A percentile compares a stretch with the other conserved stretches of the same genome.
Conservation (phyloP, 768 basidiomycete species). For the Boletus sp. region DNA sequence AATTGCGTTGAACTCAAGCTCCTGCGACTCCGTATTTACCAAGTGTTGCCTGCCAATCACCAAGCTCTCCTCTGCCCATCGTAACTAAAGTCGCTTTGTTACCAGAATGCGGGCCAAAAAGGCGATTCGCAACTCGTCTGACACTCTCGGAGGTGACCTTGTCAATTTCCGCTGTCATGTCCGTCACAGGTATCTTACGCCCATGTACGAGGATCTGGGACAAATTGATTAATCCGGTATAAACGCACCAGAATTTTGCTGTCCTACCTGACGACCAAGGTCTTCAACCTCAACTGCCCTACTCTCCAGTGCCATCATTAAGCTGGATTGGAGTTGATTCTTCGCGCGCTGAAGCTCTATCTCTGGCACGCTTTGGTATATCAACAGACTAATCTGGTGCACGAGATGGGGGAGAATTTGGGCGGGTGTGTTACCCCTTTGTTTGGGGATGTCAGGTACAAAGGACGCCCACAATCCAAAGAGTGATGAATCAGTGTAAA, state of each 20-base stretch:
- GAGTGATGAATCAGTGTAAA: slow-evolving; percentile 90
- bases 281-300: slow-evolving; percentile 83
- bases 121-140: slow-evolving; percentile 66
- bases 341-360: slow-evolving; percentile 82
- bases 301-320: slow-evolving; percentile 95
- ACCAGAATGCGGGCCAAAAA: slow-evolving; percentile 64
- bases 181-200: slow-evolving; percentile 79
- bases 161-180: slow-evolving; percentile 89
- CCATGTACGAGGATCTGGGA: slow-evolving; percentile 77
- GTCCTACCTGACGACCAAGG: slow-evolving; percentile 77
- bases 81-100: slow-evolving; percentile 75
- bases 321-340: slow-evolving; percentile 88
- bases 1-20: slow-evolving; percentile 8
- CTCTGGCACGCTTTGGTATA: slow-evolving; percentile 63
- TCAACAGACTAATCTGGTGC: slow-evolving; percentile 80
- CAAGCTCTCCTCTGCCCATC: slow-evolving; percentile 79
- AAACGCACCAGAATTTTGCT: not conserved
- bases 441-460: slow-evolving; percentile 56
- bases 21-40: slow-evolving; percentile 64
- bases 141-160: slow-evolving; percentile 67
- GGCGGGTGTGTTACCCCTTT: slow-evolving; percentile 57
- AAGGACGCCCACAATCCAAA: slow-evolving; percentile 91
- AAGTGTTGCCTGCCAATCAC: slow-evolving; percentile 60
- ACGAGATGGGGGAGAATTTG: slow-evolving; percentile 82
- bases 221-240: not conserved